phyloP scores from a whole-genome alignment of 345 rosid species.

The Salix koriyanagi region DNA sequence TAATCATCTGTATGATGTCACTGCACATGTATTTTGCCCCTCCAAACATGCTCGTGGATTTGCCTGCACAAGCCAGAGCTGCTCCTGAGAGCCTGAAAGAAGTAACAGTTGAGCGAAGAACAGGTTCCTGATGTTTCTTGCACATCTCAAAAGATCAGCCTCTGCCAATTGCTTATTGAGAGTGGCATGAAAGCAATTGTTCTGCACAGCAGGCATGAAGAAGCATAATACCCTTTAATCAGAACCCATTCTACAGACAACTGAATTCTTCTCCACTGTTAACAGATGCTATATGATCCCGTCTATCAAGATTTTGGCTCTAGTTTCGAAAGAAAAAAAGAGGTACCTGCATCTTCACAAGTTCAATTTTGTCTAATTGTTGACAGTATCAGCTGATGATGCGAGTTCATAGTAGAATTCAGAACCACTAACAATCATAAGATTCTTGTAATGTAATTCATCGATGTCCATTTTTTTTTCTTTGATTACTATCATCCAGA shows the following conservation, averaged over 20 bases:
- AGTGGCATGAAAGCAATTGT: neutral
- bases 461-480: neutral
- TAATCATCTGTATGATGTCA: constrained; percentile 89
- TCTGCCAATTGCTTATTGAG: neutral
- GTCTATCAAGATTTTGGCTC: neutral
- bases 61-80: constrained; percentile 44
- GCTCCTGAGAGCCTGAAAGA: constrained; percentile 57
- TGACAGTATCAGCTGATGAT: neutral
- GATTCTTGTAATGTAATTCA: neutral
- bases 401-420: neutral
- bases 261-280: neutral
- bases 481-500: neutral
- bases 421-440: too few species aligned
- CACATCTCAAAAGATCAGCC: neutral
- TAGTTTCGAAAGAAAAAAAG: neutral
- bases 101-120: constrained; percentile 46
- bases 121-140: constrained; percentile 44
- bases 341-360: neutral
- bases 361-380: neutral
- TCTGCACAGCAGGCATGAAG: neutral
- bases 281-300: neutral
- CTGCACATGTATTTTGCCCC: constrained; percentile 93
- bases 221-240: neutral
- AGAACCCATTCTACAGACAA: neutral
- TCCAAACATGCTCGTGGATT: constrained; percentile 58